Percentiles rank a stretch among this genome's conserved stretches.
Conservation (phyloP, 129 eudicot genomes). For the Flaveria bidentis region DNA sequence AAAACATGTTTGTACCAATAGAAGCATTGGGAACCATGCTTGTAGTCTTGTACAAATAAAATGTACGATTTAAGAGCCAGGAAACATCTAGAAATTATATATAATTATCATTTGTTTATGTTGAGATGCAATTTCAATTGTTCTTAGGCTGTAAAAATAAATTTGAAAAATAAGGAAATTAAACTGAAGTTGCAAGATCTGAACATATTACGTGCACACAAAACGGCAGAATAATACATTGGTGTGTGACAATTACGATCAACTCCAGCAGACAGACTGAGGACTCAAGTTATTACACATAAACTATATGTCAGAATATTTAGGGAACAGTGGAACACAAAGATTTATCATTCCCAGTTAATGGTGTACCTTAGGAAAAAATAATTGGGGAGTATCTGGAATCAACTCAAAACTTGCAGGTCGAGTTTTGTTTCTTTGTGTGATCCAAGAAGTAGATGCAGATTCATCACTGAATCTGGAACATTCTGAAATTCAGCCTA, state of each 20-base stretch:
- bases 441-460: too few relatives aligned
- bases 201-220: not conserved
- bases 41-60: constrained; percentile 20
- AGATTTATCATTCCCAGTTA: too few relatives aligned
- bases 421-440: too few relatives aligned
- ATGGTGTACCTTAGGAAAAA: too few relatives aligned
- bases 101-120: not conserved
- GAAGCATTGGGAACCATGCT: constrained; percentile 7
- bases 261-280: too few relatives aligned
- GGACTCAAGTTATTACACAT: too few relatives aligned
- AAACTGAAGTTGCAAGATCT: not conserved
- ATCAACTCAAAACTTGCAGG: too few relatives aligned
- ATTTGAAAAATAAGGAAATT: not conserved
- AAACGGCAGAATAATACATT: not conserved
- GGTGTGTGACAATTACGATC: not conserved
- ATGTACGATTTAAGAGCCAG: constrained; percentile 21
- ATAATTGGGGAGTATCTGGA: too few relatives aligned
- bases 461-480: too few relatives aligned
- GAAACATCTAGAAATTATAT: constrained; percentile 4
- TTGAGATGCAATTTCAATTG: not conserved
- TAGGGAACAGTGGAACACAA: too few relatives aligned
- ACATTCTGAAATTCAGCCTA: too few relatives aligned
- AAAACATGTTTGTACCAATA: not conserved
- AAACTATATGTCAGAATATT: too few relatives aligned
- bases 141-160: not conserved